phyloP scores from a whole-genome alignment of 2,329 filamentous ascomycete genomes.

The Juglanconis juglandina region DNA sequence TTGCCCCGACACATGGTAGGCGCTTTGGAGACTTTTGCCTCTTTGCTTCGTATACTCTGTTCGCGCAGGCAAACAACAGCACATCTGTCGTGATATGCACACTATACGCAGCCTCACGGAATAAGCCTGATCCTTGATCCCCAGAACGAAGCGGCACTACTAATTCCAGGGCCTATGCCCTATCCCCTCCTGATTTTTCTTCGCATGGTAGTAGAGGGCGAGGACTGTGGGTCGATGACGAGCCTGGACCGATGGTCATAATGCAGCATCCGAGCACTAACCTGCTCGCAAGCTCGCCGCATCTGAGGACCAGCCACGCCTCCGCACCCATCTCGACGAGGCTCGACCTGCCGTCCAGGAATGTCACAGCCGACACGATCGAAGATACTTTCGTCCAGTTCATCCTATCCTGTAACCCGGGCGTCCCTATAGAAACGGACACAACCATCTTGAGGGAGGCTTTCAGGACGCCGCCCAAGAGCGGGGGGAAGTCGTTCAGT shows the following conservation, averaged over 20 bases:
- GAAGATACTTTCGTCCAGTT: conserved; percentile 82
- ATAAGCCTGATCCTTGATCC: conserved; percentile 7
- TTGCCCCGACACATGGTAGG: background rate
- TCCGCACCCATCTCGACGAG: background rate
- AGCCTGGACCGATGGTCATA: conserved; percentile 12
- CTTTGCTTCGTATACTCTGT: background rate
- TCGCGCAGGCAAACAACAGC: background rate
- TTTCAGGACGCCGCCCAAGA: conserved; percentile 78
- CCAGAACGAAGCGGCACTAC: background rate
- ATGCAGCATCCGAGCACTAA: conserved; percentile 18
- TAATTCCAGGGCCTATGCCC: conserved; percentile 1
- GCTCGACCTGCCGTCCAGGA: conserved; percentile 57
- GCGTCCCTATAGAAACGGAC: conserved; percentile 66
- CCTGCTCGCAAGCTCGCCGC: conserved; percentile 10
- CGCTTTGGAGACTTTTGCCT: background rate
- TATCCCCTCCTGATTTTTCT: background rate
- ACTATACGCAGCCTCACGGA: conserved; percentile 2
- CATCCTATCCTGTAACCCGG: conserved; percentile 87
- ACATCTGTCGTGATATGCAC: background rate
- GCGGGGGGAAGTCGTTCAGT: conserved; percentile 81
- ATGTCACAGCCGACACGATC: conserved; percentile 67
- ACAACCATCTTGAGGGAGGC: conserved; percentile 68
- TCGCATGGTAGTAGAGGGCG: conserved; percentile 1
- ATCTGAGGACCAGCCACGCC: conserved; percentile 1
- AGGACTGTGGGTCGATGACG: conserved; percentile 2